Evolutionary conservation across 495 filamentous ascomycete species (phyloP).

Genomic region (Hypomontagnella monticulosa): DNA sequence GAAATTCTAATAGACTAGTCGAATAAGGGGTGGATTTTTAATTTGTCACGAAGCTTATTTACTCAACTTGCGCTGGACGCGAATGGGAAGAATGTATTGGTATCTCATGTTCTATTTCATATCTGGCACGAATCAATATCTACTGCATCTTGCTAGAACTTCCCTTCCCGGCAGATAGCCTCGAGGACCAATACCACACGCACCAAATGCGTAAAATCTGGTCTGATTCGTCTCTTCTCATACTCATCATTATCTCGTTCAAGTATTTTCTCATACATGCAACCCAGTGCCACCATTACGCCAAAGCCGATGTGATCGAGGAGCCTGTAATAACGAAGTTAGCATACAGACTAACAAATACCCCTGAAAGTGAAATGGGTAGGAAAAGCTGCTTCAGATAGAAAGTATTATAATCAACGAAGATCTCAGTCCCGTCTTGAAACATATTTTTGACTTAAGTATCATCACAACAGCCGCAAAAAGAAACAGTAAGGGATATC

Average conservation of each 20-base stretch:
- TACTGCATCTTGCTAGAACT: too few species aligned
- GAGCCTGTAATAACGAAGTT: conserved; percentile 7
- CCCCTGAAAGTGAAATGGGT: neutral
- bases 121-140: too few species aligned
- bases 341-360: neutral
- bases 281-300: neutral
- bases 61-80: too few species aligned
- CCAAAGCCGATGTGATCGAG: conserved; percentile 1
- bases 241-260: neutral
- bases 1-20: too few species aligned
- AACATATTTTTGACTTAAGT: conserved; percentile 46
- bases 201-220: neutral
- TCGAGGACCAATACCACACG: too few species aligned
- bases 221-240: conserved; percentile 25
- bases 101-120: too few species aligned
- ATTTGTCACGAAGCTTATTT: too few species aligned
- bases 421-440: conserved; percentile 50
- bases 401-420: conserved; percentile 45
- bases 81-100: too few species aligned
- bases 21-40: too few species aligned
- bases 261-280: neutral
- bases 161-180: too few species aligned
- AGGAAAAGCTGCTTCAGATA: conserved; percentile 29
- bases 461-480: conserved; percentile 41
- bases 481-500: neutral